Percentiles rank a stretch among this genome's conserved stretches.
These are phyloP conservation scores for Claviceps spartinae DNA, from an alignment of 2,329 filamentous ascomycete genomes.

Conservation along the genomic window DNA sequence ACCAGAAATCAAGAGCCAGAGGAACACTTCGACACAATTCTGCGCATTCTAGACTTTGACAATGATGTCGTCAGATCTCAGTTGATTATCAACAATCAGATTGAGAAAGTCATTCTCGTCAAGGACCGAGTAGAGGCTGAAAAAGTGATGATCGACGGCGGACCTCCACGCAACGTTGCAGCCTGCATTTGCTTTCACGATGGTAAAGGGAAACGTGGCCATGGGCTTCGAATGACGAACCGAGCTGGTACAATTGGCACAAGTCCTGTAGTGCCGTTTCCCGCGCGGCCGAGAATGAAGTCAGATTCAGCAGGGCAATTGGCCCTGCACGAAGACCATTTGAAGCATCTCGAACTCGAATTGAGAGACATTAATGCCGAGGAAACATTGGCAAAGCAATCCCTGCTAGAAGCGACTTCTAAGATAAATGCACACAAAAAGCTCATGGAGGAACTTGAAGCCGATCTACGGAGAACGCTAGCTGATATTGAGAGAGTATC, in stretches of 20 bases:
- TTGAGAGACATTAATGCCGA: constrained; percentile 37
- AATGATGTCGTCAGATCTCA: constrained; percentile 65
- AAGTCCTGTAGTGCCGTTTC: constrained; percentile 32
- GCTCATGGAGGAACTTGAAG: constrained; percentile 28
- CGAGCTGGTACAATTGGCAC: constrained; percentile 27
- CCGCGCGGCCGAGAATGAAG: constrained; percentile 57
- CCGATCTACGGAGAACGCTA: constrained; percentile 44
- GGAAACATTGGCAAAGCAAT: constrained; percentile 32
- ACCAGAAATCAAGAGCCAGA: constrained; percentile 53
- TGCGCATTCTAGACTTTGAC: constrained; percentile 71
- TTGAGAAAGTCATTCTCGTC: constrained; percentile 78
- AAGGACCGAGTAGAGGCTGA: constrained; percentile 52
- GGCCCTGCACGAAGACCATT: constrained; percentile 31
- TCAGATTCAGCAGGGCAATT: constrained; percentile 61
- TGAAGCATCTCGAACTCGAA: constrained; percentile 42
- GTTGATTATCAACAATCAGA: constrained; percentile 66
- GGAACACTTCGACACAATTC: constrained; percentile 56
- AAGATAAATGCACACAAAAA: constrained; percentile 29
- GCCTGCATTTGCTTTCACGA: constrained; percentile 60
- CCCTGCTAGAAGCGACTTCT: constrained; percentile 33
- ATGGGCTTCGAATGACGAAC: constrained; percentile 44
- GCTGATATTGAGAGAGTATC: constrained; percentile 37
- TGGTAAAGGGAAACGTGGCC: constrained; percentile 34
- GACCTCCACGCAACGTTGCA: constrained; percentile 53
- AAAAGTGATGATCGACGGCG: constrained; percentile 50